Evolutionary conservation across 768 basidiomycete species (phyloP), one percentile per base, ranked within the genome.

Genomic region (Leccinum aurantiacum): DNA sequence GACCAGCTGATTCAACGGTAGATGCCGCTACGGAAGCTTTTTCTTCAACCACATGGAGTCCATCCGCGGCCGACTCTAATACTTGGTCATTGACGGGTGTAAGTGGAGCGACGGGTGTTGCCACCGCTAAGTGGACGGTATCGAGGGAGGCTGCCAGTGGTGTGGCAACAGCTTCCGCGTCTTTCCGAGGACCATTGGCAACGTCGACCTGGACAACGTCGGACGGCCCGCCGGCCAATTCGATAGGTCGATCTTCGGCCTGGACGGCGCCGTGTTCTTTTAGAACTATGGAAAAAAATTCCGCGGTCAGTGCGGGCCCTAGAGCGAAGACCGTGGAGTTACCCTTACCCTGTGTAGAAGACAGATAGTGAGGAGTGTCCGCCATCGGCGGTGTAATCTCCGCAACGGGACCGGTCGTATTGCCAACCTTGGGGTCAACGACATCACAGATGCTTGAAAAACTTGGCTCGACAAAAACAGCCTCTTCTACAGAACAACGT

Each of bases 401-500:
- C 11, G 51, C 7, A 35, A 56, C 25, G 24, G 49, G 25, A 46
- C 49, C 56, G 29, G 49, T n/a, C 6, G 38, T 44, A 31, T 41
- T 15, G 46, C 41, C 29, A 25, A 41, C 46, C 27, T 53, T 33
- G 24, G 57, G 5, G 37, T 44, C 17, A 38, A 48, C 47, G n/a
- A 8, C 27, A 24, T 53, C 58, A 24, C 17, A 25, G 11, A 35
- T 15, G 11, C n/a, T 38, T 29, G 48, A 46, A 29, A 31, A 49
- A 41, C 57, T 38, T 60, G 61, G 57, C 47, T 60, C 54, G 27
- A 50, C 49, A 48, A 24, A 52, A 55, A 46, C 37, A 5, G 1
- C 66, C 35, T 60, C 65, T 33, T 65, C 59, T 38, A 51, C 59
- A 58, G 54, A 31, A 5, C 33, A 38, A 25, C 25, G 17, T 37